These are phyloP conservation scores for Dactylellina parvicollis DNA, from an alignment of 2,329 filamentous ascomycete species.

Conservation along the genomic window DNA sequence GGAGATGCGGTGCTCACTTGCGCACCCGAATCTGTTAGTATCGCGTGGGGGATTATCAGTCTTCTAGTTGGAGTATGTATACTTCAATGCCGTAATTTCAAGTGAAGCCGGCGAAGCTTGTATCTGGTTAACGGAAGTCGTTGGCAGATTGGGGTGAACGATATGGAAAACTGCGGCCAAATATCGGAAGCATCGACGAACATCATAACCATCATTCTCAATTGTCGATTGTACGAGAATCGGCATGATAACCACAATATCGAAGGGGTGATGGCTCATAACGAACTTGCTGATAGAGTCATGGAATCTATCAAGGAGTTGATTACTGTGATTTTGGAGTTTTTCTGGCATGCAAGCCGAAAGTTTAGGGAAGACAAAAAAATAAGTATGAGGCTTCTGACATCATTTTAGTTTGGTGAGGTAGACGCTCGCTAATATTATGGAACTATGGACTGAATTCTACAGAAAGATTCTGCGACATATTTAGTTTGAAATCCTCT, in stretches of 20 bases:
- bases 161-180: constrained; percentile 41
- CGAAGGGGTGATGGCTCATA: background rate
- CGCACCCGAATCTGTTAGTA: constrained; percentile 32
- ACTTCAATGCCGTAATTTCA: background rate
- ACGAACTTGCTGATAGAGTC: constrained; percentile 9
- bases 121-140: background rate
- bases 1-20: constrained; percentile 22
- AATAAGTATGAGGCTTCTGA: constrained; percentile 21
- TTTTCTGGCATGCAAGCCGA: constrained; percentile 43
- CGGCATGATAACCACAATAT: constrained; percentile 1
- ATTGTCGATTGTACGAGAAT: constrained; percentile 40
- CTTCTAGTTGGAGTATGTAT: constrained; percentile 20
- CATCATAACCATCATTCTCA: constrained; percentile 36
- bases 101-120: too few species aligned
- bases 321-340: constrained; percentile 25
- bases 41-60: constrained; percentile 35
- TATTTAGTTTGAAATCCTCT: constrained; percentile 10
- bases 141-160: constrained; percentile 19
- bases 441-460: background rate
- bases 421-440: background rate
- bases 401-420: background rate
- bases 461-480: constrained; percentile 16
- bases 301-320: constrained; percentile 43
- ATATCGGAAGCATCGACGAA: constrained; percentile 40
- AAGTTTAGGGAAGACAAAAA: constrained; percentile 44